Conservation (phyloP, 306 rosid species). For the Lathyrus tuberosus region DNA sequence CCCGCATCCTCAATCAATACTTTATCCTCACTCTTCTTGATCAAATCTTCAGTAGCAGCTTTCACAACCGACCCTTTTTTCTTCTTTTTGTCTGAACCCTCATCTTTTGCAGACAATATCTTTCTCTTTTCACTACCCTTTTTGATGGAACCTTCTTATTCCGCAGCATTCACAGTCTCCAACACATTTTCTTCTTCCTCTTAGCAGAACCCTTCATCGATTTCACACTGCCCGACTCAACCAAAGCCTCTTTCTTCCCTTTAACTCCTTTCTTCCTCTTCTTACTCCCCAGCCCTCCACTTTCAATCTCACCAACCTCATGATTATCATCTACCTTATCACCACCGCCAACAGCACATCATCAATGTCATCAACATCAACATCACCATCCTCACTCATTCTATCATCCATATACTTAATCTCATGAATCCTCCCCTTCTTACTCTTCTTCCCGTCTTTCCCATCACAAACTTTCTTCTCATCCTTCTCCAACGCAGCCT, state of each 20-base stretch:
- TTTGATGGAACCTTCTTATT: constrained; percentile 39
- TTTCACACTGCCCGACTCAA: constrained; percentile 41
- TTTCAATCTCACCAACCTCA: neutral
- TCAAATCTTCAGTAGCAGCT: constrained; percentile 14
- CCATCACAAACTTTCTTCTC: constrained; percentile 3
- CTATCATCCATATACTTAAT: constrained; percentile 69
- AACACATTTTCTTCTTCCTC: constrained; percentile 35
- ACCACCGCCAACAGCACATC: constrained; percentile 30
- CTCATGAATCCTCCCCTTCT: constrained; percentile 77
- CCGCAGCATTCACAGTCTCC: constrained; percentile 31
- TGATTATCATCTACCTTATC: constrained; percentile 22
- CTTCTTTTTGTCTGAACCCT: constrained; percentile 33
- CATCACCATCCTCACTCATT: constrained; percentile 39
- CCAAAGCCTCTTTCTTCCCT: constrained; percentile 24
- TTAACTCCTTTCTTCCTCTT: constrained; percentile 56
- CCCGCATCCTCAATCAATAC: constrained; percentile 27
- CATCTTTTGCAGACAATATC: constrained; percentile 35
- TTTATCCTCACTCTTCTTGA: constrained; percentile 32
- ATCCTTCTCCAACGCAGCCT: neutral
- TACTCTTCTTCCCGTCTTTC: constrained; percentile 44
- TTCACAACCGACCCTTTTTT: constrained; percentile 36
- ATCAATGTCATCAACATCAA: neutral
- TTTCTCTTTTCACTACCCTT: constrained; percentile 31
- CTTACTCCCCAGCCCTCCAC: constrained; percentile 33
- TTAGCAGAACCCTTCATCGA: constrained; percentile 41